These are phyloP conservation scores for Axilococcus clingmanii DNA, from an alignment of 139 green algal genomes.

Conservation along the genomic window DNA sequence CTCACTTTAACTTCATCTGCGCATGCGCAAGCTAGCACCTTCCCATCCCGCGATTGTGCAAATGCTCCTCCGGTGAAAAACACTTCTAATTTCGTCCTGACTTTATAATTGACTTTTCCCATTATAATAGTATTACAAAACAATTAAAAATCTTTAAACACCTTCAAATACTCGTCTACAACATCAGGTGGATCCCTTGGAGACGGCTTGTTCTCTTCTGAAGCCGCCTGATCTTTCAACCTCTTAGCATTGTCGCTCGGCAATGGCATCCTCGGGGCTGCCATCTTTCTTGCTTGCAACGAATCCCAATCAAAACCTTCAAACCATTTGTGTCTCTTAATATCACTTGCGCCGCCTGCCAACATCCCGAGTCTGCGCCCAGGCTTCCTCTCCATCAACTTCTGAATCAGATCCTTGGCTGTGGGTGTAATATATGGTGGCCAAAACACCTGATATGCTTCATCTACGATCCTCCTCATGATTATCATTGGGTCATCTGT, in stretches of 20 bases:
- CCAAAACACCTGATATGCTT: conserved; percentile 82
- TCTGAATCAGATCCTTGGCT: conserved; percentile 63
- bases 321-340: conserved; percentile 93
- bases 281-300: conserved; percentile 59
- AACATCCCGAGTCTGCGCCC: conserved; percentile 82
- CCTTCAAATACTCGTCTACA: conserved; percentile 64
- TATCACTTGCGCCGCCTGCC: conserved; percentile 58
- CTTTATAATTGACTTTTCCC: conserved; percentile 60
- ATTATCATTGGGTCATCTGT: conserved; percentile 95
- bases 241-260: conserved; percentile 69
- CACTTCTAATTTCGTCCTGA: conserved; percentile 55
- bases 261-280: conserved; percentile 52
- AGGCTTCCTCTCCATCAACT: conserved; percentile 83
- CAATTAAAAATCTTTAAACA: conserved; percentile 74
- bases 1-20: conserved; percentile 80
- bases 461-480: conserved; percentile 93
- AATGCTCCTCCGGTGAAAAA: conserved; percentile 83
- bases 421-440: conserved; percentile 76
- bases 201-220: conserved; percentile 8
- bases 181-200: conserved; percentile 71
- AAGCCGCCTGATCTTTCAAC: conserved; percentile 57
- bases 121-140: conserved; percentile 2
- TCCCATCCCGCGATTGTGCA: conserved; percentile 44
- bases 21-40: conserved; percentile 65
- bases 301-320: conserved; percentile 79